These are phyloP conservation scores for Penicillium daleae DNA, from an alignment of 495 filamentous ascomycete species.

Conservation along the genomic window DNA sequence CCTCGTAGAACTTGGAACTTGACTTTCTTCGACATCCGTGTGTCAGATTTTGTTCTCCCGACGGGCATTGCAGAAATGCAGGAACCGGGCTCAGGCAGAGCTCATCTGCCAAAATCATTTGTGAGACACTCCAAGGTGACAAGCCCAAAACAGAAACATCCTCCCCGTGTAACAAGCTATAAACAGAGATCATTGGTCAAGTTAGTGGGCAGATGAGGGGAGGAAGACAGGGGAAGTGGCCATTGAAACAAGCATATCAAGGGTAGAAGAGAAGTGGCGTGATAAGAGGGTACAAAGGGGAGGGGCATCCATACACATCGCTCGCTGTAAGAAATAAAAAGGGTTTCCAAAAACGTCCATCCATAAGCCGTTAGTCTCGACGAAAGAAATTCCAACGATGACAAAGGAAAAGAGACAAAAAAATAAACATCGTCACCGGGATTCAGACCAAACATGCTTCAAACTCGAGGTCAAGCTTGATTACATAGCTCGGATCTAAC, in stretches of 20 bases:
- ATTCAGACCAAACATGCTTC: neutral
- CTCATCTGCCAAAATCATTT: neutral
- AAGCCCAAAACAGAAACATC: constrained; percentile 29
- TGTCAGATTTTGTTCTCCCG: no score
- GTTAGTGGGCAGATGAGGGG: constrained; percentile 9
- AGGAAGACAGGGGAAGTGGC: constrained; percentile 15
- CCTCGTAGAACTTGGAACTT: no score
- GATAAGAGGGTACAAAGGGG: constrained; percentile 12
- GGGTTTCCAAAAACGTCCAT: constrained; percentile 37
- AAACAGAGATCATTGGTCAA: constrained; percentile 36
- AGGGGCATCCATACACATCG: constrained; percentile 42
- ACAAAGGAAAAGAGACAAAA: constrained; percentile 19
- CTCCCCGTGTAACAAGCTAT: constrained; percentile 44
- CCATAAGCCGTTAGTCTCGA: constrained; percentile 37
- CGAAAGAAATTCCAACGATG: constrained; percentile 27
- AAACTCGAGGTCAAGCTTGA: neutral
- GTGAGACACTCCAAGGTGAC: neutral
- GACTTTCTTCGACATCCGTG: no score
- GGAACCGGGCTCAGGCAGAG: constrained; percentile 2
- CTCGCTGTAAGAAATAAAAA: constrained; percentile 41
- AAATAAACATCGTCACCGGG: constrained; percentile 7
- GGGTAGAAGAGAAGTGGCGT: neutral
- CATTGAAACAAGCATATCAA: constrained; percentile 23
- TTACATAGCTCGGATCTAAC: neutral
- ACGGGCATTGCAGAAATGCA: neutral